Base-by-base conservation (phyloP, 2,329 filamentous ascomycete species). In the Neofusicoccum ribis region DNA sequence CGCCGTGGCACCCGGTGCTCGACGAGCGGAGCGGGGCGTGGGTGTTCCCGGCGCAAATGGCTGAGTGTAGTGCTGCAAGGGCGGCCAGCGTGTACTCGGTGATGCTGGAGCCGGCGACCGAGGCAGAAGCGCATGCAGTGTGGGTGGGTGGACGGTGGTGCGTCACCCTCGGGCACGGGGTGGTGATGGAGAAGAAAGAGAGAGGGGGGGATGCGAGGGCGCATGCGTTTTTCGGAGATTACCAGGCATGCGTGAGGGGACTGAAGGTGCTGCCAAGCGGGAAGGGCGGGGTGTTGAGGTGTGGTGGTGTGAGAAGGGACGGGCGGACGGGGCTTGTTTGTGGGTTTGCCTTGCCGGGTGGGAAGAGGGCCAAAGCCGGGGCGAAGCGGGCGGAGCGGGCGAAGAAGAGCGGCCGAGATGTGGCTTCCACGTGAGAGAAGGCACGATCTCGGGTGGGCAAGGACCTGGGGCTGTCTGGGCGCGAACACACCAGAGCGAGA, bases 1-100 rank as follows among this genome's bases (percentile, higher is more conserved):
- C 87, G 27, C 82, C 84, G 0, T 89, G 85, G 84, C 87, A 89
- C 70, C 87, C 87, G 1, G 73, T 89, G 2, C 79, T 76, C 0
- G 54, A 71, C 1, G 74, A 14, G 60, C 15, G 8, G 5, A 47
- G 79, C 20, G 74, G 66, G 8, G 68, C 62, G 3, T 87, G 84
- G 84, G 68, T 66, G 0, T 86, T 86, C 68, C 85, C 85, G 0
- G 78, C 72, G 0, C 67, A 80, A 0, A 69, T 81, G 1, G 72
- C 77, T 0, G 68, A 72, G 11, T 36, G 63, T 0, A 60, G 69
- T 1, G 67, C 68, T 6, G 73, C 80, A 0, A 86, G 85, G 60
- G 82, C 82, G 0, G 85, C 86, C 0, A 72, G 72, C 2, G 78
- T 89, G 5, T 89, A 86, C 75, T 88, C 86, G 0, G 75, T 88